Evolutionary conservation across 2,329 filamentous ascomycete genomes (phyloP).

Genomic region (Nemania sp.): DNA sequence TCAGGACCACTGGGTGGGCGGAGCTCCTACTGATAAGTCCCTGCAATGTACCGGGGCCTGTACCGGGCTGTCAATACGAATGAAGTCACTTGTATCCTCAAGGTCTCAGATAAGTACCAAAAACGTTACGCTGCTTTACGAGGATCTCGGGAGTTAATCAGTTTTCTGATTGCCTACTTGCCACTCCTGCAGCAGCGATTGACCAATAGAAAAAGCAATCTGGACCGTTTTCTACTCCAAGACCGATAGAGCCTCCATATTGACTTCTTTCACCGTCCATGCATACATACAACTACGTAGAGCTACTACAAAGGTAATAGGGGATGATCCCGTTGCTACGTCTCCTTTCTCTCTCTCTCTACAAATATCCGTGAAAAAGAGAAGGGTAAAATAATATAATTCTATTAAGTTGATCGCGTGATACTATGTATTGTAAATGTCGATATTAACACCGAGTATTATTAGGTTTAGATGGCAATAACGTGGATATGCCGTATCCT

Average conservation of each 20-base stretch:
- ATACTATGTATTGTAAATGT: too few species aligned
- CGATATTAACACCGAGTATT: neutral
- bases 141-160: conserved; percentile 12
- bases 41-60: neutral
- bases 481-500: neutral
- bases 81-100: conserved; percentile 4
- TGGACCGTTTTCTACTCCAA: conserved; percentile 8
- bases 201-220: conserved; percentile 22
- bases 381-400: neutral
- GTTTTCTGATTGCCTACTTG: neutral
- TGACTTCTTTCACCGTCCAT: conserved; percentile 9
- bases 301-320: neutral
- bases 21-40: conserved; percentile 1
- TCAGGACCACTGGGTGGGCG: conserved; percentile 7
- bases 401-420: too few species aligned
- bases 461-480: neutral
- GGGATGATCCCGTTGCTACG: neutral
- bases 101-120: conserved; percentile 19
- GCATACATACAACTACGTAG: neutral
- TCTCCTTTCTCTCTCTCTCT: neutral
- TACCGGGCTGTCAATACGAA: conserved; percentile 2
- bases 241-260: conserved; percentile 21
- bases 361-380: neutral
- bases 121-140: conserved; percentile 6
- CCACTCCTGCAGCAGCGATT: conserved; percentile 20